Conservation (phyloP, 306 rosid species). For the Gastrolobium villosum region DNA sequence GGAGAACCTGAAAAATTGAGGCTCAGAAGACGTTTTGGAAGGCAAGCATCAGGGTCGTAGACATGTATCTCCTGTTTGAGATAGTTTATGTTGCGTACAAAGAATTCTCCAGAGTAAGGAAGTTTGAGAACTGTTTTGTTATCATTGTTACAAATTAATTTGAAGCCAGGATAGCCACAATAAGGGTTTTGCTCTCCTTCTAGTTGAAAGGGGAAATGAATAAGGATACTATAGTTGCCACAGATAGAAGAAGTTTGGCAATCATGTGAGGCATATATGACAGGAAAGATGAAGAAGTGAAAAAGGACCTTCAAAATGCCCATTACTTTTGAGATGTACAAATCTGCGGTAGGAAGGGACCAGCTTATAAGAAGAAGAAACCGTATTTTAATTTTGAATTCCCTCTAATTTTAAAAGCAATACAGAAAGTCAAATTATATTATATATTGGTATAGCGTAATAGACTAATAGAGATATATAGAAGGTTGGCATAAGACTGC, state of each 20-base stretch:
- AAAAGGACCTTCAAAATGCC: conserved; percentile 49
- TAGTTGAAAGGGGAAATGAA: conserved; percentile 80
- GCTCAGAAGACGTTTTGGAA: conserved; percentile 63
- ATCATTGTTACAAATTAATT: conserved; percentile 57
- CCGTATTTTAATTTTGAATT: conserved; percentile 32
- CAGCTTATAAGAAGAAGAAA: conserved; percentile 40
- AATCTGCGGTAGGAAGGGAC: conserved; percentile 17
- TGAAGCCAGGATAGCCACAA: conserved; percentile 85
- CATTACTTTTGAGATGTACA: conserved; percentile 54
- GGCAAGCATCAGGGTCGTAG: conserved; percentile 69
- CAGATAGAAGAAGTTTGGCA: conserved; percentile 62
- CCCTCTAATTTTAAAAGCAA: conserved; percentile 36
- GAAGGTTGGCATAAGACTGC: not conserved
- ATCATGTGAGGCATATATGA: conserved; percentile 41
- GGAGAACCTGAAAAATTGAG: conserved; percentile 73
- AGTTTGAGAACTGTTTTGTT: conserved; percentile 56
- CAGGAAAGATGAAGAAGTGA: conserved; percentile 56
- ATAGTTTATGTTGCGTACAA: conserved; percentile 66
- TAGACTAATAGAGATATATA: conserved; percentile 28
- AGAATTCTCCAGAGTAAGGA: conserved; percentile 66
- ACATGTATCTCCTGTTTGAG: conserved; percentile 61
- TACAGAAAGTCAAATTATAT: conserved; percentile 53
- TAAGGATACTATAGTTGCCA: conserved; percentile 32
- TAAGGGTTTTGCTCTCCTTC: conserved; percentile 41
- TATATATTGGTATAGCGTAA: conserved; percentile 20